A percentile compares a stretch with the other conserved stretches of the same genome.
Evolutionary conservation across 768 basidiomycete species (phyloP).

Genomic region (Floccularia luteovirens): DNA sequence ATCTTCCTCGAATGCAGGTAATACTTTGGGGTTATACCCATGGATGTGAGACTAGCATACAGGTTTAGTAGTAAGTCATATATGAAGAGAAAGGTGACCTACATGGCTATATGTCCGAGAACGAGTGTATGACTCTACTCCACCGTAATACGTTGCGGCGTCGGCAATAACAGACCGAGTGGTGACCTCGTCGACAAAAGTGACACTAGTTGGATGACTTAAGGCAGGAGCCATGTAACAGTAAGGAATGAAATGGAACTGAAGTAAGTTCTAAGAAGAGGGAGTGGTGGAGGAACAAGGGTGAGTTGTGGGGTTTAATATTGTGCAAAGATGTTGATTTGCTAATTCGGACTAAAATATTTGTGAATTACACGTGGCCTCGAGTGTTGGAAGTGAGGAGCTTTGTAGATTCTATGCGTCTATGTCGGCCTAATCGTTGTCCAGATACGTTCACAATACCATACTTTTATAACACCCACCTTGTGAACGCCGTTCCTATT

Average conservation of each 20-base stretch:
- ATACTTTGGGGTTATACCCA: slow-evolving; percentile 62
- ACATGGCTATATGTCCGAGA: slow-evolving; percentile 87
- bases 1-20: slow-evolving; percentile 73
- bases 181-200: slow-evolving; percentile 57
- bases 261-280: background rate
- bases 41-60: slow-evolving; percentile 56
- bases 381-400: too few species aligned
- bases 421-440: too few species aligned
- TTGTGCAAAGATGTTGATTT: background rate
- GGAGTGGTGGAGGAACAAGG: background rate
- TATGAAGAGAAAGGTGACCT: slow-evolving; percentile 17
- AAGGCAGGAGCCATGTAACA: slow-evolving; percentile 62
- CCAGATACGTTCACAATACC: too few species aligned
- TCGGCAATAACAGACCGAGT: slow-evolving; percentile 50
- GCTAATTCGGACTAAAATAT: too few species aligned
- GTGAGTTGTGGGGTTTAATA: background rate
- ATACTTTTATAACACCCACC: too few species aligned
- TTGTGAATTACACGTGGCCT: too few species aligned
- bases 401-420: too few species aligned
- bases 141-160: slow-evolving; percentile 78
- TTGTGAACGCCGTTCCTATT: too few species aligned
- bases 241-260: background rate
- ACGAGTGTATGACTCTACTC: slow-evolving; percentile 70
- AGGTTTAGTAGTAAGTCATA: slow-evolving; percentile 8
- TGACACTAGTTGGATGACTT: slow-evolving; percentile 55